Percentiles rank a stretch among this genome's conserved stretches.
Conservation (phyloP, 495 filamentous ascomycete species). For the Penicillium flavigenum region DNA sequence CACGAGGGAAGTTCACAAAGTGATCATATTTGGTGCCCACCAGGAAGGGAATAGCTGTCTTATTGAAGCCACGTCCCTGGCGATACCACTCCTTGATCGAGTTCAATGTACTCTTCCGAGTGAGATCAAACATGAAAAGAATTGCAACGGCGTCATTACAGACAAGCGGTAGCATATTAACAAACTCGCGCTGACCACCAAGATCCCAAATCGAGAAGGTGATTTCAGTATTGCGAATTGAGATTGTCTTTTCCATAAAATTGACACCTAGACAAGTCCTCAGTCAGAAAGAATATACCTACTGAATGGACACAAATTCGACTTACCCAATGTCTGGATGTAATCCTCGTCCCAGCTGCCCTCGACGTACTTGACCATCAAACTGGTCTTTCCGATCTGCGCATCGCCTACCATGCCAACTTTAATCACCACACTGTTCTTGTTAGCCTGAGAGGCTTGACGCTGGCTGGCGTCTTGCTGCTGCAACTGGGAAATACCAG, state of each 20-base stretch:
- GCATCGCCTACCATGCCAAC: conserved; percentile 99
- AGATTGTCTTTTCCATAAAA: conserved; percentile 99
- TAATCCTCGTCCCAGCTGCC: conserved; percentile 99
- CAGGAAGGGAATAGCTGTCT: conserved; percentile 95
- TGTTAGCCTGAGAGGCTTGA: conserved; percentile 46
- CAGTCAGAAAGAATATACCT: not conserved
- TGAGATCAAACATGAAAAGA: conserved; percentile 98
- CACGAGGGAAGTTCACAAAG: conserved; percentile 95
- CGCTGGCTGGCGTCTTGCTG: conserved; percentile 46
- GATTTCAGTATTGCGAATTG: conserved; percentile 99
- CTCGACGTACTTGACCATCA: conserved; percentile 99
- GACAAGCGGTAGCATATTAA: conserved; percentile 98
- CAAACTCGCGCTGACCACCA: conserved; percentile 95
- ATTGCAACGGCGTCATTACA: conserved; percentile 99
- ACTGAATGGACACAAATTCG: conserved; percentile 4
- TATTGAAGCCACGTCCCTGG: conserved; percentile 97
- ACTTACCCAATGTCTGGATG: conserved; percentile 89
- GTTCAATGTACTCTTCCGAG: conserved; percentile 95
- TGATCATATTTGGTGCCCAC: conserved; percentile 98
- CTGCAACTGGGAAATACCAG: conserved; percentile 40
- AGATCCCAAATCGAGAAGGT: conserved; percentile 99
- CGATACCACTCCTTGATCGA: conserved; percentile 99
- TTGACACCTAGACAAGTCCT: conserved; percentile 68
- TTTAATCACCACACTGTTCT: conserved; percentile 95
- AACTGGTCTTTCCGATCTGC: conserved; percentile 96